Base-by-base conservation (phyloP, 345 rosid genomes). In the Citrus trifoliata region DNA sequence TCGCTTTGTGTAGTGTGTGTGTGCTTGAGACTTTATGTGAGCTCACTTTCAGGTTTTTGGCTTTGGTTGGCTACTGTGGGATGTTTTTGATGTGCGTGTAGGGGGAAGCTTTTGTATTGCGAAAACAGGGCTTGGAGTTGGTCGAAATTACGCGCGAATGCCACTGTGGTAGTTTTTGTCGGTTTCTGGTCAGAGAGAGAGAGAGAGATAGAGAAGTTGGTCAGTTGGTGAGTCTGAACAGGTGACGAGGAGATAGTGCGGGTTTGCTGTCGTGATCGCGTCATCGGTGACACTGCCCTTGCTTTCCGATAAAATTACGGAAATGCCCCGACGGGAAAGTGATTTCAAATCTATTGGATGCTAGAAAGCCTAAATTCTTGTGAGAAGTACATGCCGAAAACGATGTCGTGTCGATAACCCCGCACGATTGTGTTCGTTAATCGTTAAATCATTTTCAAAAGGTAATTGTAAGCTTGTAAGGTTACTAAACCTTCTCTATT, bases 251-350 rank as follows among this genome's bases (percentile, higher is more conserved):
- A 27, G 77, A 70, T 40, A 81, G 86, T 90, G 90, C 86, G 76
- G 81, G 86, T 77, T n/a, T 82, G 87, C 85, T 79, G 88, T 81
- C 82, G 76, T 38, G 83, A 69, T 87, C 85, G 87, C 89, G 88
- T 88, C 88, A 87, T 38, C 37, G 10, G 30, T 74, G 70, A 68
- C 74, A 78, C 69, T 63, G 76, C 77, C 79, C 74, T 66, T 73
- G 3, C 32, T 60, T 58, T 74, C 78, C n/a, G 0, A 13, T 4
- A 12, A 60, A 79, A 77, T 86, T 82, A 88, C 87, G 63, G 51
- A 62, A 77, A 65, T 77, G 84, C 78, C 82, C 51, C 14, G 51
- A 74, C 59, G 60, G 8, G 5, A 55, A 40, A 18, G 16, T 28
- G 24, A 9, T 4, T 24, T 60, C 37, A 3, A n/a, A 53, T 53